phyloP scores from a whole-genome alignment of 805 yeast genomes.

The Candida vaughaniae region DNA sequence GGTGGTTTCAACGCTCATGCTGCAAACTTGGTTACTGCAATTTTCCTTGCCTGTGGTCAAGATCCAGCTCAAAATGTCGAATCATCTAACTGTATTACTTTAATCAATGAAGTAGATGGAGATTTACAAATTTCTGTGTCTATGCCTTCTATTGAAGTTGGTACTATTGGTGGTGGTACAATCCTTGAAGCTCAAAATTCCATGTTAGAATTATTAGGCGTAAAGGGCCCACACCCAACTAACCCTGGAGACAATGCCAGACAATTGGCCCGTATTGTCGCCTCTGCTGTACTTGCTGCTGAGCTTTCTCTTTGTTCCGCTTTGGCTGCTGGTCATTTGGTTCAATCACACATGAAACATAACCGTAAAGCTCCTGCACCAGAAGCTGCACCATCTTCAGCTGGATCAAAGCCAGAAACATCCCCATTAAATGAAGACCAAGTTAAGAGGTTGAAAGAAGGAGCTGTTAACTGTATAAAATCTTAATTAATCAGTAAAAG shows the following conservation, averaged over 20 bases:
- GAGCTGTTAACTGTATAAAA: conserved; percentile 73
- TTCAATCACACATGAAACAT: conserved; percentile 95
- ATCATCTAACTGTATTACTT: conserved; percentile 94
- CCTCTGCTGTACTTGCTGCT: conserved; percentile 93
- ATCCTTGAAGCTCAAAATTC: conserved; percentile 96
- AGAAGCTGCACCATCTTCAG: conserved; percentile 10
- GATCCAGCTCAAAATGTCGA: conserved; percentile 99
- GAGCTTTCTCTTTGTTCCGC: conserved; percentile 95
- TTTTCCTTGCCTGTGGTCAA: conserved; percentile 93
- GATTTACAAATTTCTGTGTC: conserved; percentile 91
- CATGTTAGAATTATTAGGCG: conserved; percentile 91
- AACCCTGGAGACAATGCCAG: conserved; percentile 94
- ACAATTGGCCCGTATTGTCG: conserved; percentile 88
- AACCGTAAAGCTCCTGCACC: conserved; percentile 66
- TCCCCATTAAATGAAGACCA: conserved; percentile 16
- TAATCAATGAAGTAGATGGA: conserved; percentile 71
- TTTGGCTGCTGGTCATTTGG: conserved; percentile 97
- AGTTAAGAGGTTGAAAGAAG: conserved; percentile 43
- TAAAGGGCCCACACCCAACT: conserved; percentile 92
- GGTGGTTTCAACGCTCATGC: conserved; percentile 99
- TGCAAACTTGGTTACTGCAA: conserved; percentile 93
- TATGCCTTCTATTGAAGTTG: conserved; percentile 98
- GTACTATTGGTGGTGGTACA: conserved; percentile 99
- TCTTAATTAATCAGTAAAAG: conserved; percentile 32
- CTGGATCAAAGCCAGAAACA: too few species aligned